Percentiles rank a stretch among this genome's conserved stretches.
These are phyloP conservation scores for Penicillium robsamsonii DNA, from an alignment of 495 filamentous ascomycete species.

Conservation along the genomic window DNA sequence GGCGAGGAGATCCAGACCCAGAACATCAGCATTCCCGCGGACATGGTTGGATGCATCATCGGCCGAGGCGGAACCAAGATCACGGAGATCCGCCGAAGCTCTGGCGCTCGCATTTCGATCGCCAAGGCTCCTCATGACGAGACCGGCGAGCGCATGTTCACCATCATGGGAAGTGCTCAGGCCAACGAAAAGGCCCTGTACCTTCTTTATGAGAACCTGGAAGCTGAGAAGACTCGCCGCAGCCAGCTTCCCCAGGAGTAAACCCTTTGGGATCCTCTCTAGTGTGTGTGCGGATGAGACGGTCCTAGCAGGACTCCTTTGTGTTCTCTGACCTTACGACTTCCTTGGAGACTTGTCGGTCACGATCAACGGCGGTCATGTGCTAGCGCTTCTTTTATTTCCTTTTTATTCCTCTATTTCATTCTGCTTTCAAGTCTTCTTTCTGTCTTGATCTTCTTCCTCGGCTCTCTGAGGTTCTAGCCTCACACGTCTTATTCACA, in stretches of 20 bases:
- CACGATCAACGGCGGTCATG: slow-evolving; percentile 37
- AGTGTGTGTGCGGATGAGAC: slow-evolving; percentile 20
- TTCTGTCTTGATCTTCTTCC: slow-evolving; percentile 50
- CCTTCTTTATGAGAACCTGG: slow-evolving; percentile 96
- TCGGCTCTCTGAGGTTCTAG: slow-evolving; percentile 40
- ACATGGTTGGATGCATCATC: slow-evolving; percentile 99
- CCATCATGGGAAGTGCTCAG: slow-evolving; percentile 88
- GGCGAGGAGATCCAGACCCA: slow-evolving; percentile 98
- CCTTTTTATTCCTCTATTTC: slow-evolving; percentile 41
- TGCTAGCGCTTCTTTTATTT: slow-evolving; percentile 39
- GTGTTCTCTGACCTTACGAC: slow-evolving; percentile 35
- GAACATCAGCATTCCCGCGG: slow-evolving; percentile 97
- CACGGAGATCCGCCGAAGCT: slow-evolving; percentile 93
- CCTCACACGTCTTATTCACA: slow-evolving; percentile 49
- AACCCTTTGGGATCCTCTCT: slow-evolving; percentile 17
- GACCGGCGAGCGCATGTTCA: slow-evolving; percentile 98
- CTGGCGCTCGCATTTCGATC: slow-evolving; percentile 95
- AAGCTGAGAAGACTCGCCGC: slow-evolving; percentile 96
- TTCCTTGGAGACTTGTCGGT: slow-evolving; percentile 37
- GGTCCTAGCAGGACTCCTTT: slow-evolving; percentile 22
- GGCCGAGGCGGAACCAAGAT: slow-evolving; percentile 93
- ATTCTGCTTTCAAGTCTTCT: slow-evolving; percentile 23
- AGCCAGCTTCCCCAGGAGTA: slow-evolving; percentile 76
- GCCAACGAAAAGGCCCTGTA: slow-evolving; percentile 95
- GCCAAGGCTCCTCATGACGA: slow-evolving; percentile 98